Percentiles rank a stretch among this genome's conserved stretches.
phyloP scores from a whole-genome alignment of 129 eudicot genomes.

The Solidago caesia region DNA sequence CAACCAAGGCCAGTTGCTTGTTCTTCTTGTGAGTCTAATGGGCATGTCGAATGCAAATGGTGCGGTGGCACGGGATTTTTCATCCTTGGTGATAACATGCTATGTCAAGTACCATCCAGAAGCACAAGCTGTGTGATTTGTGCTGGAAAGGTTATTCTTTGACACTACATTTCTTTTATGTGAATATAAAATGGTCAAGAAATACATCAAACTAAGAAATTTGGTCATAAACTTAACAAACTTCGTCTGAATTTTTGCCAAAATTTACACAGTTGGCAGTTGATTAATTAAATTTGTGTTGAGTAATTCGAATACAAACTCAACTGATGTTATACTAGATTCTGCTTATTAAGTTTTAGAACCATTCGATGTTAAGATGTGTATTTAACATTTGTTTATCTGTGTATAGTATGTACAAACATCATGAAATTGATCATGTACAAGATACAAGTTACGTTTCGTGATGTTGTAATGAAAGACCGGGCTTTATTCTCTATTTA shows the following conservation, averaged over 20 bases:
- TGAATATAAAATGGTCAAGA: neutral
- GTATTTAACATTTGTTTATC: too few species aligned
- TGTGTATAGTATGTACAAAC: too few species aligned
- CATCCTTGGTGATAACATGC: conserved; percentile 91
- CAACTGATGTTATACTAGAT: too few species aligned
- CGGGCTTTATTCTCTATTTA: too few species aligned
- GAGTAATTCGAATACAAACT: neutral
- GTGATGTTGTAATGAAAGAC: too few species aligned
- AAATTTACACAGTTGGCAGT: neutral
- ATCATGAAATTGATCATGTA: too few species aligned
- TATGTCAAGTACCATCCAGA: conserved; percentile 91
- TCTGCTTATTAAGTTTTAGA: too few species aligned
- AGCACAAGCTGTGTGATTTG: conserved; percentile 86
- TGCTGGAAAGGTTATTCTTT: conserved; percentile 74
- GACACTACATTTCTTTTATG: neutral
- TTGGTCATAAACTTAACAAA: neutral
- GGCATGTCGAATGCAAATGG: conserved; percentile 93
- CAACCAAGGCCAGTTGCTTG: conserved; percentile 85
- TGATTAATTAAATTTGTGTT: neutral
- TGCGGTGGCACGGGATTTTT: conserved; percentile 92
- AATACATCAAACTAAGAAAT: neutral
- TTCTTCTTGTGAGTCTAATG: conserved; percentile 65
- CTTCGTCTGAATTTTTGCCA: neutral
- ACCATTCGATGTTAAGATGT: too few species aligned
- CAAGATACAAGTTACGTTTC: too few species aligned